phyloP scores from a whole-genome alignment of 495 filamentous ascomycete species.

The Trichoderma gamsii region DNA sequence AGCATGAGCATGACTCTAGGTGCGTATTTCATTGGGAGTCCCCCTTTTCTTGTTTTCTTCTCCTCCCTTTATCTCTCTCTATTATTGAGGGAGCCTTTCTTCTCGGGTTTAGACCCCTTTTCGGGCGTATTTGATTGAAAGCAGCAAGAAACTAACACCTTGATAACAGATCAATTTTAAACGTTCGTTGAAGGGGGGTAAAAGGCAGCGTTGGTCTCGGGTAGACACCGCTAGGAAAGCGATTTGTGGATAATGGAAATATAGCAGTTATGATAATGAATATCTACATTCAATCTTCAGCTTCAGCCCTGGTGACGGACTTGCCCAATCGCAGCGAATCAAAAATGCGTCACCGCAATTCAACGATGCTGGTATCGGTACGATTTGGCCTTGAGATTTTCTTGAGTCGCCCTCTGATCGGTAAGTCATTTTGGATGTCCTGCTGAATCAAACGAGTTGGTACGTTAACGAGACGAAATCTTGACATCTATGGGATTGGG shows the following conservation, averaged over 20 bases:
- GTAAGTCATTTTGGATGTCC: too few relatives aligned
- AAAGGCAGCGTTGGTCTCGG: slow-evolving; percentile 4
- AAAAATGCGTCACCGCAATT: too few relatives aligned
- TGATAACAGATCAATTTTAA: slow-evolving; percentile 1
- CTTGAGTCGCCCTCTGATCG: too few relatives aligned
- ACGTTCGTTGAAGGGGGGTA: neutral
- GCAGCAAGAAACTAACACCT: neutral
- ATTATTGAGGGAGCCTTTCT: too few relatives aligned
- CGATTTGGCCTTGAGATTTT: too few relatives aligned
- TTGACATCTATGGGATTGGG: too few relatives aligned
- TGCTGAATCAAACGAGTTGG: too few relatives aligned
- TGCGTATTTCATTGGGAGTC: slow-evolving; percentile 38
- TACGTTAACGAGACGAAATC: too few relatives aligned
- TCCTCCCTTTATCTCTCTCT: neutral
- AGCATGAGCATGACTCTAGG: slow-evolving; percentile 97
- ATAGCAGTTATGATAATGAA: slow-evolving; percentile 13
- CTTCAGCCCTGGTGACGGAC: neutral
- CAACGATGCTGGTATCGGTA: too few relatives aligned
- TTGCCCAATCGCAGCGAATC: too few relatives aligned
- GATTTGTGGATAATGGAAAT: slow-evolving; percentile 7
- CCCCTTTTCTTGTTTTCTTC: neutral
- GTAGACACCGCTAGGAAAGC: neutral
- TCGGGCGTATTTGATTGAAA: neutral
- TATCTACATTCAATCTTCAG: neutral
- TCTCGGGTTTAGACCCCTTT: neutral